Conservation (phyloP, 306 rosid genomes). For the Quercus rubra region DNA sequence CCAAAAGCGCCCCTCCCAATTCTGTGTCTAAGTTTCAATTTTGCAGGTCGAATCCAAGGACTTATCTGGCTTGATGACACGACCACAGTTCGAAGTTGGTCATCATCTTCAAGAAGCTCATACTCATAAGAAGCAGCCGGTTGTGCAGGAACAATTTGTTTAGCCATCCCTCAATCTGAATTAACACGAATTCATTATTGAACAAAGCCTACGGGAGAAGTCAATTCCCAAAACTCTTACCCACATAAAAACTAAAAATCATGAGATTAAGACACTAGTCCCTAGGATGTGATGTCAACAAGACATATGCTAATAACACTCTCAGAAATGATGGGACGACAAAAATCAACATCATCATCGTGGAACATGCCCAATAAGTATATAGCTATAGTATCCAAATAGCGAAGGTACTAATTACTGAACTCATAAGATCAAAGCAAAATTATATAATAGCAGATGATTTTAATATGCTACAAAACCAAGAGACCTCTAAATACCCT, state of each 20-base stretch:
- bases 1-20: slow-evolving; percentile 88
- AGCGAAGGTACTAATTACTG: not conserved
- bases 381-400: too few species aligned
- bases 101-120: slow-evolving; percentile 64
- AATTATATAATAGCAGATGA: not conserved
- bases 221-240: too few species aligned
- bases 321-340: not conserved
- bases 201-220: not conserved
- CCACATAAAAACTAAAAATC: too few species aligned
- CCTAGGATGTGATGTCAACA: too few species aligned
- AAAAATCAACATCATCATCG: not conserved
- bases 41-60: slow-evolving; percentile 77
- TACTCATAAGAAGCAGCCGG: slow-evolving; percentile 53
- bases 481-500: not conserved
- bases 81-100: slow-evolving; percentile 41
- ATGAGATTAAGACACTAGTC: too few species aligned
- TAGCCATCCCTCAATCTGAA: slow-evolving; percentile 64
- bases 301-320: not conserved
- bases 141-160: slow-evolving; percentile 42
- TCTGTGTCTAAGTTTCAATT: slow-evolving; percentile 82
- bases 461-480: slow-evolving; percentile 6
- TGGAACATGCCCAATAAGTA: not conserved
- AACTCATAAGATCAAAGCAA: not conserved
- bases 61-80: slow-evolving; percentile 35
- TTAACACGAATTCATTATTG: not conserved